Percentiles rank a stretch among this genome's conserved stretches.
Conservation (phyloP, 768 basidiomycete species). For the Coprinopsis strossmayeri region DNA sequence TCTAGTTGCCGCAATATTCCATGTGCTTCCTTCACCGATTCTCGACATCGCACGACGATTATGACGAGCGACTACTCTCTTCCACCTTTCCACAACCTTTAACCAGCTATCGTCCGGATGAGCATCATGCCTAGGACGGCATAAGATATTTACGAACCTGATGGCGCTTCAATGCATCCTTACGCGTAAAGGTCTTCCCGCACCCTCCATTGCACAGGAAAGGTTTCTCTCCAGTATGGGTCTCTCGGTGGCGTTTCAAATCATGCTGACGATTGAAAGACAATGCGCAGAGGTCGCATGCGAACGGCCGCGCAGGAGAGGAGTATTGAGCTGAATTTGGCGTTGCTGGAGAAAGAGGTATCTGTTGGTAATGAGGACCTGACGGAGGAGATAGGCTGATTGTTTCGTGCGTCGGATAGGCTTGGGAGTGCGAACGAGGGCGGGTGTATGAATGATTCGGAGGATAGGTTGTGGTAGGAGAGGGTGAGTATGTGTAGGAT, state of each 20-base stretch:
- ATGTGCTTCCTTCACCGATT: not conserved
- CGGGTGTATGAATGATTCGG: slow-evolving; percentile 27
- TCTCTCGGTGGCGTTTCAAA: slow-evolving; percentile 77
- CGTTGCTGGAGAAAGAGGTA: slow-evolving; percentile 27
- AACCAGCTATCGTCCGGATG: slow-evolving; percentile 61
- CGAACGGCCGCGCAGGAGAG: slow-evolving; percentile 56
- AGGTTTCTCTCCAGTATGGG: slow-evolving; percentile 81
- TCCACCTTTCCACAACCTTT: slow-evolving; percentile 75
- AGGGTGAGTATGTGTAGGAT: slow-evolving; percentile 29
- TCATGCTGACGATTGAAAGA: slow-evolving; percentile 87
- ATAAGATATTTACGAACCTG: slow-evolving; percentile 44
- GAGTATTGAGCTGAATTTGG: slow-evolving; percentile 36
- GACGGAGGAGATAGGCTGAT: slow-evolving; percentile 13
- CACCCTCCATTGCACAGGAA: slow-evolving; percentile 80
- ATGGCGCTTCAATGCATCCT: slow-evolving; percentile 82
- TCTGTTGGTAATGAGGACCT: slow-evolving; percentile 14
- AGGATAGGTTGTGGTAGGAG: slow-evolving; percentile 19
- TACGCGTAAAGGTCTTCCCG: slow-evolving; percentile 82
- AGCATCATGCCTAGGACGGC: too few relatives aligned
- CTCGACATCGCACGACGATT: not conserved
- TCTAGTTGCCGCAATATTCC: not conserved
- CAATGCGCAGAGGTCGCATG: slow-evolving; percentile 67
- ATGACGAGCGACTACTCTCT: slow-evolving; percentile 29
- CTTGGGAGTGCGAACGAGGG: slow-evolving; percentile 39
- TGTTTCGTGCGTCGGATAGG: slow-evolving; percentile 15